Evolutionary conservation across 163 green algal species (phyloP), one percentile per base, ranked within the genome.

Genomic region (Trebouxia gelatinosa): DNA sequence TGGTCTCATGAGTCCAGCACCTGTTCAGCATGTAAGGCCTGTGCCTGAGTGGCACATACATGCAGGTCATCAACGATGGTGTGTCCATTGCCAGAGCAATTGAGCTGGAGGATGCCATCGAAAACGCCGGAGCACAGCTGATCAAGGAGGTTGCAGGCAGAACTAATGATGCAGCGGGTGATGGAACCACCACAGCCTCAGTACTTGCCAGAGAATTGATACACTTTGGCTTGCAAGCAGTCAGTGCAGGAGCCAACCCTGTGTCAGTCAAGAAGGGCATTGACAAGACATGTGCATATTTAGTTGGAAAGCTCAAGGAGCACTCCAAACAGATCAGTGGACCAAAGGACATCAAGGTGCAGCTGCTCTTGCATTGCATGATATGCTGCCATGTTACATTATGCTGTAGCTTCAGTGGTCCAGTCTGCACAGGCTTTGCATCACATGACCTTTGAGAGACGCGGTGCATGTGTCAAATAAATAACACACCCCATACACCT

Each of bases 41-140:
- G n/a, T n/a, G n/a, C n/a, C n/a, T n/a, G n/a, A n/a, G n/a, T n/a
- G n/a, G n/a, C n/a, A n/a, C n/a, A n/a, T n/a, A n/a, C n/a, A n/a
- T n/a, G 37, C 87, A 96, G 88, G 96, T 99, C 50, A 99, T 99
- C 89, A 99, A 99, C 84, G 96, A 99, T 81, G 96, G 96, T 50
- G 96, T 99, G 35, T 97, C 95, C 67, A 99, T 99, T 78, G 96
- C 96, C 2, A 91, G 95, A 40, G 96, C 95, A 50, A 99, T 99
- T 77, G 96, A 99, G 80, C 89, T 99, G 78, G 77, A 89, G 57
- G 95, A 98, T 82, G 84, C 96, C 28, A 90, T 98, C 62, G 96
- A 99, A 89, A 99, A 99, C 67, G 95, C 96, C 28, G 96, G 96
- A n/a, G 96, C 96, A 0, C 96, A 99, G 91, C 92, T 99, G 19